phyloP scores from a whole-genome alignment of 2,329 filamentous ascomycete species.

The Ascochyta lentis region DNA sequence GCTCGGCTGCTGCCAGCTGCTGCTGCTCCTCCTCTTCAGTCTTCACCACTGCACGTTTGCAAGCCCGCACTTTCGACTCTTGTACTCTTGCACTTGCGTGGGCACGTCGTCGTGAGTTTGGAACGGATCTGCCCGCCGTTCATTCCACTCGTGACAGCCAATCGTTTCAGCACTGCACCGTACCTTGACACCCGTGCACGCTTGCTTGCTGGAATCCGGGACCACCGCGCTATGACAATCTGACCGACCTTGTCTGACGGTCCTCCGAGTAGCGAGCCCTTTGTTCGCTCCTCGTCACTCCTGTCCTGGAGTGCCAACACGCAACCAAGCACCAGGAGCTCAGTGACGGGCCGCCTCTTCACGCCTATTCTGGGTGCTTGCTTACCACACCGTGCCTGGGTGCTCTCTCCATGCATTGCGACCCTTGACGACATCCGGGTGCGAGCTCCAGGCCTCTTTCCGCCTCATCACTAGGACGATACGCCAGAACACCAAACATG shows the following conservation, averaged over 20 bases:
- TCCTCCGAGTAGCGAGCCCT: constrained; percentile 41
- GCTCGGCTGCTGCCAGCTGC: constrained; percentile 18
- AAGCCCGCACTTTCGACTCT: neutral
- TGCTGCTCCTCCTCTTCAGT: constrained; percentile 18
- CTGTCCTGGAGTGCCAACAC: constrained; percentile 35
- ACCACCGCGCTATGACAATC: constrained; percentile 49
- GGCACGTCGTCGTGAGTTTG: constrained; percentile 8
- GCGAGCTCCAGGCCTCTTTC: constrained; percentile 41
- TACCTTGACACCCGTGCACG: constrained; percentile 48
- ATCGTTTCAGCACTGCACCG: constrained; percentile 50
- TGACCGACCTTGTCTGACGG: constrained; percentile 47
- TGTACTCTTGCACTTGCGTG: constrained; percentile 4
- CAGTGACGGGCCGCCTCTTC: constrained; percentile 33
- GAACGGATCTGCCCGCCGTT: constrained; percentile 22
- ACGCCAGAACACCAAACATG: constrained; percentile 33
- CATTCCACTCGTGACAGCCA: constrained; percentile 47
- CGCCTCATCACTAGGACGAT: constrained; percentile 12
- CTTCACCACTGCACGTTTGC: constrained; percentile 1
- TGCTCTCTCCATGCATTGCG: constrained; percentile 51
- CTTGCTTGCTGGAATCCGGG: constrained; percentile 46
- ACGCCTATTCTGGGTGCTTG: constrained; percentile 35
- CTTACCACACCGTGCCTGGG: constrained; percentile 41
- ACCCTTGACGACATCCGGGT: constrained; percentile 45
- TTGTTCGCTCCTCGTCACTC: constrained; percentile 42
- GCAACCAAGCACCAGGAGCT: constrained; percentile 34